phyloP scores from a whole-genome alignment of 139 green algal genomes.

The Deuterostichococcus epilithicus region DNA sequence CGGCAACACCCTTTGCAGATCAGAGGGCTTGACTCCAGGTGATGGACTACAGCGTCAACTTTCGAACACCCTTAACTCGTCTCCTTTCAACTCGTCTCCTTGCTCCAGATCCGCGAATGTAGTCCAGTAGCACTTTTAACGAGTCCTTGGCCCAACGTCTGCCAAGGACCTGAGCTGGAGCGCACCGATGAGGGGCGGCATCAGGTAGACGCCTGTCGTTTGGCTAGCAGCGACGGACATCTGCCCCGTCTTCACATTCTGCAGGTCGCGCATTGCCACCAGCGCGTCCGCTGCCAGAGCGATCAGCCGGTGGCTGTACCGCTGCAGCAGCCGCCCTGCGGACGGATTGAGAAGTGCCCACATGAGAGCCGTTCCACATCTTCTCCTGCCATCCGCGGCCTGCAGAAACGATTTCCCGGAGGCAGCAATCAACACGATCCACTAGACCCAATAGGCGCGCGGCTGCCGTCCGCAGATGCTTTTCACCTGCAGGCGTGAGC shows the following conservation, averaged over 20 bases:
- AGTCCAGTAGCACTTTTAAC: too few species aligned
- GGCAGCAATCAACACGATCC: not conserved
- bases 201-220: slow-evolving; percentile 39
- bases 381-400: not conserved
- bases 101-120: too few species aligned
- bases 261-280: slow-evolving; percentile 11
- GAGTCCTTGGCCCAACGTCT: too few species aligned
- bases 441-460: not conserved
- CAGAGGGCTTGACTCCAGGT: too few species aligned
- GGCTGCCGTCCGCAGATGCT: too few species aligned
- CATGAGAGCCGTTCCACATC: not conserved
- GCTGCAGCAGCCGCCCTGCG: slow-evolving; percentile 23
- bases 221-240: slow-evolving; percentile 33
- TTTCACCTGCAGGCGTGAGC: not conserved
- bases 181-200: slow-evolving; percentile 32
- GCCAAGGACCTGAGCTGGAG: too few species aligned
- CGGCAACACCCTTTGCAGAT: not conserved
- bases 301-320: slow-evolving; percentile 25
- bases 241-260: slow-evolving; percentile 23
- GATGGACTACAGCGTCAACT: too few species aligned
- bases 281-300: slow-evolving; percentile 17
- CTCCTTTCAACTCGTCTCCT: too few species aligned
- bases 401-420: not conserved
- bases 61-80: too few species aligned
- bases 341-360: not conserved